These are phyloP conservation scores for Penicillium sp. DNA, from an alignment of 2,329 filamentous ascomycete genomes.

Conservation along the genomic window DNA sequence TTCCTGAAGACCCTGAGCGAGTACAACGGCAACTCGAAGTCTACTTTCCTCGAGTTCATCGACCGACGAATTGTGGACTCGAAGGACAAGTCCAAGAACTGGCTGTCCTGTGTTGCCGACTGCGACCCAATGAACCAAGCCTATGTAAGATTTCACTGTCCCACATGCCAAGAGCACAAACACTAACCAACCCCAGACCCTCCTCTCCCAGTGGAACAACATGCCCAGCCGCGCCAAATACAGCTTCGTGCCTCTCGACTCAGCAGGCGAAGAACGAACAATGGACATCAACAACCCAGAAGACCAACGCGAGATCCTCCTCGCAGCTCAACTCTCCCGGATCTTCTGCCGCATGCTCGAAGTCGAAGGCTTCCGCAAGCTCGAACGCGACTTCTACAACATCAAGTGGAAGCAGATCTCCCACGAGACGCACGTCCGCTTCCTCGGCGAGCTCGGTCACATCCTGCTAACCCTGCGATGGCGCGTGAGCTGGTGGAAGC, in stretches of 20 bases:
- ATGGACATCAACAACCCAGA: conserved; percentile 41
- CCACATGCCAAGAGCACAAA: not conserved
- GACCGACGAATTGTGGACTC: conserved; percentile 45
- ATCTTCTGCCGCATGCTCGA: conserved; percentile 49
- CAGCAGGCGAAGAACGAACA: conserved; percentile 31
- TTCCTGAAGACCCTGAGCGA: conserved; percentile 41
- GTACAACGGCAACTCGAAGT: conserved; percentile 38
- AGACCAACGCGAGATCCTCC: conserved; percentile 40
- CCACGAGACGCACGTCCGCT: conserved; percentile 42
- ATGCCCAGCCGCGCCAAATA: conserved; percentile 49
- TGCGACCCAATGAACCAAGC: conserved; percentile 42
- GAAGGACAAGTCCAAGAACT: conserved; percentile 46
- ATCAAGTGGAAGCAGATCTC: conserved; percentile 47
- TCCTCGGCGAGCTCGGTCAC: conserved; percentile 40
- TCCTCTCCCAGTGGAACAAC: conserved; percentile 46
- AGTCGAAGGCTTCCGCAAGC: conserved; percentile 45
- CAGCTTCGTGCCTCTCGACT: conserved; percentile 37
- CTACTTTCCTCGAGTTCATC: conserved; percentile 45
- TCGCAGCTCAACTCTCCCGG: conserved; percentile 46
- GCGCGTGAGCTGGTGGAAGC: conserved; percentile 47
- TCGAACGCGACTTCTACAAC: conserved; percentile 47
- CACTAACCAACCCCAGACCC: conserved; percentile 28
- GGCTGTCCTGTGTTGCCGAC: conserved; percentile 42
- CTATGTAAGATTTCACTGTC: conserved; percentile 35
- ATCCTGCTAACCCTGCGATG: conserved; percentile 46